Base-by-base conservation (phyloP, 768 basidiomycete genomes). In the Amyloporia xantha region DNA sequence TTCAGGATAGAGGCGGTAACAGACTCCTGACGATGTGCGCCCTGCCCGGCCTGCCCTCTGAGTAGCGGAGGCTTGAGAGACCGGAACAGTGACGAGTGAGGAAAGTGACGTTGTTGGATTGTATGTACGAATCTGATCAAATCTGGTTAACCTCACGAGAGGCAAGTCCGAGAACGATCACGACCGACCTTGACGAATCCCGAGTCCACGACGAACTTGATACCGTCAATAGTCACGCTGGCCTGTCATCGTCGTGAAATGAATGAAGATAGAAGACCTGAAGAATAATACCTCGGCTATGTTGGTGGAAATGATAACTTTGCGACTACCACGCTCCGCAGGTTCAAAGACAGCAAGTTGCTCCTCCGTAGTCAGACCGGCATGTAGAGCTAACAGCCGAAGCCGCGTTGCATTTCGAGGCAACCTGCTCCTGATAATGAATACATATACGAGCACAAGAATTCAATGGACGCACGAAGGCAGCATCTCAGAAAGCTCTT, bases 31-130 rank as follows among this genome's bases (percentile, higher is more conserved):
- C 1, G 92, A 84, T 0, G 95, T 97, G 40, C 96, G 82, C 21
- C 96, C 96, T 6, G 96, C 95, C 47, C 96, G 82, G 24, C 96
- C 96, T 12, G 94, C 87, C 30, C 96, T 78, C 66, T 99, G 96
- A 1, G 81, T 87, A 2, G 93, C 90, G 6, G 93, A 96, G 5
- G 95, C 91, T 47, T 79, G 69, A 5, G 94, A 97, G 28, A 84
- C 80, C 0, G 94, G 88, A 4, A 91, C 81, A 2, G 84, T 85
- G 5, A 83, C 77, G 3, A 99, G 77, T 2, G 92, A 85, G 25
- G 92, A 86, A 48, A 98, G 81, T 1, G 82, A 76, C 4, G 88
- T 90, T 4, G 82, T 78, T 1, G 95, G 88, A 62, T 97, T 93
- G 64, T 86, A 96, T 0, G 84, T 86, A 47, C 91, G 83, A 40